Base-by-base conservation (phyloP, 2,329 filamentous ascomycete species). In the Pseudogymnoascus sp. region DNA sequence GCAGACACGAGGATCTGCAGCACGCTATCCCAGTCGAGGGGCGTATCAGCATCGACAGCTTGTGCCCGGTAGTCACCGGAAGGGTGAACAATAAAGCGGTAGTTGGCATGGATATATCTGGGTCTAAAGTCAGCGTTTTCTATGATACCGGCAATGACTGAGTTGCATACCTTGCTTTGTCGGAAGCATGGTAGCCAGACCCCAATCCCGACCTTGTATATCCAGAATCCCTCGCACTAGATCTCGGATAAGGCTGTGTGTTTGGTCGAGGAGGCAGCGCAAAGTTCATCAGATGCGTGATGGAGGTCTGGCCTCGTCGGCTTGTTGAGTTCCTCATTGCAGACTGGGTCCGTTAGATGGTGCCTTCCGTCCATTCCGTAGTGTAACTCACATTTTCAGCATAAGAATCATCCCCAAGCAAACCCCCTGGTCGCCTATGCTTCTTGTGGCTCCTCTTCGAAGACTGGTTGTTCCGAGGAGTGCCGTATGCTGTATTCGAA, bases 231-330 rank as follows among this genome's bases (percentile, higher is more conserved):
- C 85, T 81, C 65, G 83, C 80, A 60, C 31, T 60, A 36, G 31
- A 35, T 15, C 75, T 68, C 80, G 75, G 63, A 79, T 74, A 61
- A 80, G 79, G 69, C 85, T 83, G 70, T 82, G 82, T 11, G 65
- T 87, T 84, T 21, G 88, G 88, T 59, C 90, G 85, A 44, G 89
- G 87, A 21, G 93, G 90, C 19, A 91, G 80, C 50, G 89, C 87
- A 76, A 97, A 96, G 78, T 93, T 93, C 82, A 99, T 90, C 64
- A 99, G 79, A 76, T 99, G 95, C 42, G 95, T 97, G 74, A 99
- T 99, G 71, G 91, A 96, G 62, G 92, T 97, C 76, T 97, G 93
- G 62, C 95, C 95, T 71, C 95, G 91, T 65, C 95, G 88, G 70
- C 86, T 86, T 69, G 78, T 86, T 65, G 83, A 83, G 87, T 88